A percentile compares a stretch with the other conserved stretches of the same genome.
Evolutionary conservation across 345 rosid species (phyloP).

Genomic region (Populus davidiana): DNA sequence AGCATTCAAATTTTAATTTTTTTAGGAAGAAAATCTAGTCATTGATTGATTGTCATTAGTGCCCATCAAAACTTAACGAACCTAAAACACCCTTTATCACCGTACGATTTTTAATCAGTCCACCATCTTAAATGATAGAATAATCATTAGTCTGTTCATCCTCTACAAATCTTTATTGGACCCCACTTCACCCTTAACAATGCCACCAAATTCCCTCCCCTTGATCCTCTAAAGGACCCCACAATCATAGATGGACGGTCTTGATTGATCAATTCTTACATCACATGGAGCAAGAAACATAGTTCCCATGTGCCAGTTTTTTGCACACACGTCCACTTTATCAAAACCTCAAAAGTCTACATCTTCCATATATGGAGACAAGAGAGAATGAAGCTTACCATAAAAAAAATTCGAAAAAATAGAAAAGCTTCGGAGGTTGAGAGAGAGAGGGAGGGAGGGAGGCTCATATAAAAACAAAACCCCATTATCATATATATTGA

Average conservation of each 20-base stretch:
- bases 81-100: neutral
- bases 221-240: neutral
- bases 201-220: neutral
- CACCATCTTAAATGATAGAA: neutral
- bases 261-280: neutral
- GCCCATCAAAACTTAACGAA: neutral
- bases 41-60: neutral
- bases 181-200: neutral
- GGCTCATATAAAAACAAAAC: neutral
- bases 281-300: neutral
- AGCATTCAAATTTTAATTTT: neutral
- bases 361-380: neutral
- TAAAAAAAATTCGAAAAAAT: slow-evolving; percentile 1
- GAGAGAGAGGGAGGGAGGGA: neutral
- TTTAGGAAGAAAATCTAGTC: neutral
- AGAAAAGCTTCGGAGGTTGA: slow-evolving; percentile 1
- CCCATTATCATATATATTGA: neutral
- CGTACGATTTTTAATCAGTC: neutral
- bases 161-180: neutral
- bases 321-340: neutral
- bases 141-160: neutral
- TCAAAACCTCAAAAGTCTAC: neutral
- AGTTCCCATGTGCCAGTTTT: neutral
- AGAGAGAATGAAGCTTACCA: neutral
- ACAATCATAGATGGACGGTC: neutral